phyloP scores from a whole-genome alignment of 495 filamentous ascomycete species.

The Neurospora tetrasperma region DNA sequence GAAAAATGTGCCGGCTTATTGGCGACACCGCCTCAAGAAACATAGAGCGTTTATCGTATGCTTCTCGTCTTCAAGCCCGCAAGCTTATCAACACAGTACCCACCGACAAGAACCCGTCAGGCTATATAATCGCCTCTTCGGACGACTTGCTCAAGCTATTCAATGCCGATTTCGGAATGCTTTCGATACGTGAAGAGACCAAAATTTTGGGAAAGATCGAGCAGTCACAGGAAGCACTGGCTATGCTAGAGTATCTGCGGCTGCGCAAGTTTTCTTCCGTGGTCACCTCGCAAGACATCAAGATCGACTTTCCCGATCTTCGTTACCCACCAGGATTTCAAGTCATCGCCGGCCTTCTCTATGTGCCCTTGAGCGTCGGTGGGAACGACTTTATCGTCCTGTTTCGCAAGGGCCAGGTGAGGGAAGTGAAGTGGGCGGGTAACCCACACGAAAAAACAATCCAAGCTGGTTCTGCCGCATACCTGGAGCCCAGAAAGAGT shows the following conservation, averaged over 20 bases:
- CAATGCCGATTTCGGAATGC: slow-evolving; percentile 76
- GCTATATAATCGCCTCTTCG: slow-evolving; percentile 86
- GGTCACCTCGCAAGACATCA: slow-evolving; percentile 65
- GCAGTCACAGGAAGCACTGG: slow-evolving; percentile 74
- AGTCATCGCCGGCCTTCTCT: slow-evolving; percentile 68
- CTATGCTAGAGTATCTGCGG: slow-evolving; percentile 76
- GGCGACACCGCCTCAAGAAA: slow-evolving; percentile 82
- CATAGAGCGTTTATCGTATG: slow-evolving; percentile 82
- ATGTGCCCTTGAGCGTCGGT: slow-evolving; percentile 69
- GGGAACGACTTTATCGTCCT: slow-evolving; percentile 88
- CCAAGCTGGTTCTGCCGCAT: slow-evolving; percentile 55
- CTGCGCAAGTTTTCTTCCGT: slow-evolving; percentile 70
- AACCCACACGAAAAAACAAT: slow-evolving; percentile 81
- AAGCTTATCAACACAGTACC: slow-evolving; percentile 75
- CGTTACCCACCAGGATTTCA: slow-evolving; percentile 71
- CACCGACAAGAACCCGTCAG: slow-evolving; percentile 72
- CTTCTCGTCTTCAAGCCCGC: slow-evolving; percentile 68
- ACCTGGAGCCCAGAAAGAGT: slow-evolving; percentile 65
- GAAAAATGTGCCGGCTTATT: slow-evolving; percentile 89
- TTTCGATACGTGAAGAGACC: slow-evolving; percentile 80
- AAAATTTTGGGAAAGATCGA: slow-evolving; percentile 71
- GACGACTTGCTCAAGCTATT: slow-evolving; percentile 81
- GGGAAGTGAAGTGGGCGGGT: slow-evolving; percentile 83
- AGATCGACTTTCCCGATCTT: slow-evolving; percentile 73
- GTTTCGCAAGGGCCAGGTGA: slow-evolving; percentile 69